phyloP scores from a whole-genome alignment of 2,329 filamentous ascomycete species.

The Metarhizium sp. region DNA sequence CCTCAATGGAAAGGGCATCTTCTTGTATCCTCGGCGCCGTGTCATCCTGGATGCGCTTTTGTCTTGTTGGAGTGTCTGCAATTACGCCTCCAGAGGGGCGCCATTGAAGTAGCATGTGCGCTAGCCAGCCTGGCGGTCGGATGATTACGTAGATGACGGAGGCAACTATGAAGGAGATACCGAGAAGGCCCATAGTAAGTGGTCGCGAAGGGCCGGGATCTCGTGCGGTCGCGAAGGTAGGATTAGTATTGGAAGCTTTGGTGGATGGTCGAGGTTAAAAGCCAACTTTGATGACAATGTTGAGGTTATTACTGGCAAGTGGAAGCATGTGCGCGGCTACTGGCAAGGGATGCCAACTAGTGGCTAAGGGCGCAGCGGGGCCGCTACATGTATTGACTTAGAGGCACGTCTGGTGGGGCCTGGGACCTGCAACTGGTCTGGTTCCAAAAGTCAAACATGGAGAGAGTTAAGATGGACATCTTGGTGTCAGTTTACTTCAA shows the following conservation, averaged over 20 bases:
- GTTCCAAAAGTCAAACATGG: too few species aligned
- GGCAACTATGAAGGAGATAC: constrained; percentile 52
- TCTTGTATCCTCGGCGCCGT: constrained; percentile 3
- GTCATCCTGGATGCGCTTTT: neutral
- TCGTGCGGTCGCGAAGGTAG: neutral
- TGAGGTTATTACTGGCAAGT: too few species aligned
- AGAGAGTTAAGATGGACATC: too few species aligned
- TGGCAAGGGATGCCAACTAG: neutral
- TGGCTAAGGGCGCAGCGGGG: too few species aligned
- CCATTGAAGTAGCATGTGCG: constrained; percentile 18
- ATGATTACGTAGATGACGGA: constrained; percentile 49
- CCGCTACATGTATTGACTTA: too few species aligned
- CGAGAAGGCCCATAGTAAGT: constrained; percentile 30
- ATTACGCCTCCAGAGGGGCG: constrained; percentile 6
- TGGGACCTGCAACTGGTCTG: too few species aligned
- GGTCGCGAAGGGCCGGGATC: neutral
- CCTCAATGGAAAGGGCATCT: too few species aligned
- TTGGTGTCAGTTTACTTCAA: too few species aligned
- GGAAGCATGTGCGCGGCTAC: too few species aligned
- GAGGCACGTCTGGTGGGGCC: too few species aligned
- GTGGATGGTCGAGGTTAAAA: neutral
- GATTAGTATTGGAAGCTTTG: neutral
- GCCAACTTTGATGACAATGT: too few species aligned
- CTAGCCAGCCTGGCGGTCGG: constrained; percentile 40
- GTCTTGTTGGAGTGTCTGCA: constrained; percentile 1